Evolutionary conservation across 495 filamentous ascomycete genomes (phyloP).

Genomic region (Lasiosphaeriaceae sp.): DNA sequence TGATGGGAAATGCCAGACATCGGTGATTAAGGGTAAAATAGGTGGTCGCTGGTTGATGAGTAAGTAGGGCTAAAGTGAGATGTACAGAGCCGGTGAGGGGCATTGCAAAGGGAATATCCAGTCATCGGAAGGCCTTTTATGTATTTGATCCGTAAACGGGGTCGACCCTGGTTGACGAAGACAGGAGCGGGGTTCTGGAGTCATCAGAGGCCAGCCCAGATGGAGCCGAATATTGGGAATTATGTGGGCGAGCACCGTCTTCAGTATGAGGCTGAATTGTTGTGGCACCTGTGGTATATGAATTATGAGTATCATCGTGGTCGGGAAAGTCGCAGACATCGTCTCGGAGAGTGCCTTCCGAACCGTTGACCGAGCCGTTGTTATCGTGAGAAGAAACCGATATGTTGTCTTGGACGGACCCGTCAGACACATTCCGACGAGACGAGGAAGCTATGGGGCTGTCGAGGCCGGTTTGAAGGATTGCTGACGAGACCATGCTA

Average conservation of each 20-base stretch:
- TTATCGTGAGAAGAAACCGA: conserved; percentile 18
- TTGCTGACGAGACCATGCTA: conserved; percentile 30
- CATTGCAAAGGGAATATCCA: not conserved
- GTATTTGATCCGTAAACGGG: too few species aligned
- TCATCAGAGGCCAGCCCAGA: too few species aligned
- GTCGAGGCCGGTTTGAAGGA: conserved; percentile 22
- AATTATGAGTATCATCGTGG: conserved; percentile 4
- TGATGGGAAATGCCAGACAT: conserved; percentile 3
- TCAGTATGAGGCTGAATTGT: not conserved
- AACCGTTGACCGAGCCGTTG: conserved; percentile 15
- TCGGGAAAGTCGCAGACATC: conserved; percentile 12
- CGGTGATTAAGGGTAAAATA: not conserved
- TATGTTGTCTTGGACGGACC: conserved; percentile 10
- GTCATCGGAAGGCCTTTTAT: too few species aligned
- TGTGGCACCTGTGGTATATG: conserved; percentile 3
- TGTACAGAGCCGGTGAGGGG: not conserved
- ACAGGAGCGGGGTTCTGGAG: too few species aligned
- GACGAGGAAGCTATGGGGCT: conserved; percentile 11
- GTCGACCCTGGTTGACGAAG: too few species aligned
- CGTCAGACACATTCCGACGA: conserved; percentile 7
- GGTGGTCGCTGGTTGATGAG: not conserved
- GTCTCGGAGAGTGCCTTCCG: conserved; percentile 27
- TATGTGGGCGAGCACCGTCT: not conserved
- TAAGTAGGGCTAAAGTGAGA: not conserved
- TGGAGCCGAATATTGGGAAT: not conserved